Base-by-base conservation (phyloP, 1,139 yeast species). In the Pichia sp. region DNA sequence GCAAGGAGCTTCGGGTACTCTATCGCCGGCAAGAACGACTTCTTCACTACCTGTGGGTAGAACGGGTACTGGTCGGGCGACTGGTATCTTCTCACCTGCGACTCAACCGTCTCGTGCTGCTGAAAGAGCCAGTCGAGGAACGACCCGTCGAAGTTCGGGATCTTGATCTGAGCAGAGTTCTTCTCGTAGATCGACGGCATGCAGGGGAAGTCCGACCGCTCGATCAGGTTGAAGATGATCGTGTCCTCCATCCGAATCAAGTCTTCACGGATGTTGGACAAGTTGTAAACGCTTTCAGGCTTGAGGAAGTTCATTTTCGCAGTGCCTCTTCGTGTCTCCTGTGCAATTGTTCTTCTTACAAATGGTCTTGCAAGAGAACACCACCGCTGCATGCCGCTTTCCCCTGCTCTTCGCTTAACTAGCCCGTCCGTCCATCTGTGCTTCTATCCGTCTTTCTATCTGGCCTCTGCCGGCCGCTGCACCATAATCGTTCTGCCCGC, bases 61-160 rank as follows among this genome's bases (percentile, higher is more conserved):
- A 90, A 93, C 3, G 99, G 93, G 13, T 81, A 77, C 70, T 93
- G 97, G 69, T 93, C 99, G 0, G 98, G 98, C 0, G 97, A 92
- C 67, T 90, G 93, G 68, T 84, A 93, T 63, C 99, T 78, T 67
- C 99, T 81, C 49, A 92, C 79, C 69, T 87, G 95, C 4, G 95
- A 84, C 61, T 93, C 97, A 11, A 82, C 79, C 56, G 74, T 79
- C 70, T 93, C 99, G 62, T 85, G 75, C 64, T 89, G 93, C 56
- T 81, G 69, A 49, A 92, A 74, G 8, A 90, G 75, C 93, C 96
- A 93, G 62, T 92, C 97, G 60, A 93, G 75, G 67, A 93, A 90
- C 0, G 93, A 83, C 2, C 95, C 96, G 38, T 85, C 76, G 64
- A 86, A 88, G 55, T 81, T 75, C 11, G 62, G 61, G n/a, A 59